A percentile compares a stretch with the other conserved stretches of the same genome.
phyloP scores from a whole-genome alignment of 2,329 filamentous ascomycete genomes.

The Sporothrix luriei region DNA sequence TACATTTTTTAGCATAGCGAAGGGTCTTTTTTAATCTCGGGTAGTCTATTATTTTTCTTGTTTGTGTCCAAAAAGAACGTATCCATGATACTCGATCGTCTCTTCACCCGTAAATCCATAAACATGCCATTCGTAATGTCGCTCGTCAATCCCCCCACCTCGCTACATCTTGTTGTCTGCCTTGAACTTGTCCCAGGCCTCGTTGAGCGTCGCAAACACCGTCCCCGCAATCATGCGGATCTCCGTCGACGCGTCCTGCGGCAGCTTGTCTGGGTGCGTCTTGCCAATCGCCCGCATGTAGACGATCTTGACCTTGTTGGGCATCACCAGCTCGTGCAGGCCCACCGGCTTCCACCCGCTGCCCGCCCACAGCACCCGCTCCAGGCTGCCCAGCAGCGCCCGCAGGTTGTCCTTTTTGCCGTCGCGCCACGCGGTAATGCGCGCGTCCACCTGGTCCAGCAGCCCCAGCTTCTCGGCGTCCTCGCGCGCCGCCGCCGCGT shows the following conservation, averaged over 20 bases:
- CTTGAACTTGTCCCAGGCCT: constrained; percentile 75
- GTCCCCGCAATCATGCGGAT: constrained; percentile 65
- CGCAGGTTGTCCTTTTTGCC: constrained; percentile 92
- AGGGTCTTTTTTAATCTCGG: background rate
- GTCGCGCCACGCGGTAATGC: constrained; percentile 77
- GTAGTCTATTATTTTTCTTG: constrained; percentile 2
- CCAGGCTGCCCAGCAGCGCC: constrained; percentile 81
- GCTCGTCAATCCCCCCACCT: background rate
- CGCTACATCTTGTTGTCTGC: constrained; percentile 64
- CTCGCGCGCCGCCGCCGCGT: constrained; percentile 78
- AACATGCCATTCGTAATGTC: background rate
- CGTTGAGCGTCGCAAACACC: constrained; percentile 69
- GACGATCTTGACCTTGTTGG: constrained; percentile 92
- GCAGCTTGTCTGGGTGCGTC: constrained; percentile 93
- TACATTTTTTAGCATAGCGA: constrained; percentile 16
- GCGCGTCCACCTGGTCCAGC: constrained; percentile 80
- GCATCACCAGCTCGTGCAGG: constrained; percentile 87
- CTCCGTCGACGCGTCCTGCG: constrained; percentile 66
- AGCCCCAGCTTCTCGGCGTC: constrained; percentile 94
- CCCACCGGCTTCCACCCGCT: constrained; percentile 97
- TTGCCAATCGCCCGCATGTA: constrained; percentile 99
- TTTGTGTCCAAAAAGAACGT: background rate
- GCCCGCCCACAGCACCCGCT: constrained; percentile 85
- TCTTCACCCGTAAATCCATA: background rate
- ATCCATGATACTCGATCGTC: background rate